Evolutionary conservation across 768 basidiomycete genomes (phyloP).

Genomic region (Panus rudis): DNA sequence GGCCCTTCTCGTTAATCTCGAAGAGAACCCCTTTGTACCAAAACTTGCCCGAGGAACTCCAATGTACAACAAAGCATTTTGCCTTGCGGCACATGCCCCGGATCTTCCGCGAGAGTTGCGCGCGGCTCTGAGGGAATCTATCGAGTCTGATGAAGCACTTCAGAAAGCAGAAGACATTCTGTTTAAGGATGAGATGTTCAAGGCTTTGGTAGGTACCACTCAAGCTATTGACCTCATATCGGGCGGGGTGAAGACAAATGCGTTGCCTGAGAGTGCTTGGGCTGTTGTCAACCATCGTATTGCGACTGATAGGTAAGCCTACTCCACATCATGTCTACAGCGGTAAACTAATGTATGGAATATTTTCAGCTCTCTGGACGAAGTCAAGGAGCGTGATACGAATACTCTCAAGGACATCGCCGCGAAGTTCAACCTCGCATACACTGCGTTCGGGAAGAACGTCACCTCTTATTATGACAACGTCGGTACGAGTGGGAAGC

Average conservation of each 20-base stretch:
- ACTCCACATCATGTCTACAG: slow-evolving; percentile 8
- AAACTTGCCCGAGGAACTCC: slow-evolving; percentile 27
- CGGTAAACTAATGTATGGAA: background rate
- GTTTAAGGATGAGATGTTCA: slow-evolving; percentile 19
- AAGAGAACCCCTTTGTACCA: slow-evolving; percentile 34
- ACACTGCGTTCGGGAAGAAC: slow-evolving; percentile 32
- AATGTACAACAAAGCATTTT: slow-evolving; percentile 31
- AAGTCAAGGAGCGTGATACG: slow-evolving; percentile 23
- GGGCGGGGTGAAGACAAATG: slow-evolving; percentile 37
- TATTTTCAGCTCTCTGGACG: slow-evolving; percentile 24
- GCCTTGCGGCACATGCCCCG: slow-evolving; percentile 36
- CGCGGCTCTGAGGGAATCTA: slow-evolving; percentile 19
- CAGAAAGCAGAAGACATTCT: slow-evolving; percentile 27
- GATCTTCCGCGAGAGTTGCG: slow-evolving; percentile 27
- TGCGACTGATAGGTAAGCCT: slow-evolving; percentile 20
- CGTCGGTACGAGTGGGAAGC: slow-evolving; percentile 22
- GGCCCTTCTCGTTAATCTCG: slow-evolving; percentile 37
- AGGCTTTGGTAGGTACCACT: slow-evolving; percentile 29
- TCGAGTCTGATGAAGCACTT: slow-evolving; percentile 25
- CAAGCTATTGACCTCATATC: slow-evolving; percentile 40
- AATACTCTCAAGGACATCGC: slow-evolving; percentile 23
- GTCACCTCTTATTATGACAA: slow-evolving; percentile 33
- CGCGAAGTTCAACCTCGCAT: slow-evolving; percentile 32
- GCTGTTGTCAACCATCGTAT: slow-evolving; percentile 22
- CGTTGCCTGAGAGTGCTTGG: slow-evolving; percentile 32